A percentile compares a stretch with the other conserved stretches of the same genome.
These are phyloP conservation scores for Globisporangium cylindrosporum DNA, from an alignment of 352 stramenopile genomes.

Conservation along the genomic window DNA sequence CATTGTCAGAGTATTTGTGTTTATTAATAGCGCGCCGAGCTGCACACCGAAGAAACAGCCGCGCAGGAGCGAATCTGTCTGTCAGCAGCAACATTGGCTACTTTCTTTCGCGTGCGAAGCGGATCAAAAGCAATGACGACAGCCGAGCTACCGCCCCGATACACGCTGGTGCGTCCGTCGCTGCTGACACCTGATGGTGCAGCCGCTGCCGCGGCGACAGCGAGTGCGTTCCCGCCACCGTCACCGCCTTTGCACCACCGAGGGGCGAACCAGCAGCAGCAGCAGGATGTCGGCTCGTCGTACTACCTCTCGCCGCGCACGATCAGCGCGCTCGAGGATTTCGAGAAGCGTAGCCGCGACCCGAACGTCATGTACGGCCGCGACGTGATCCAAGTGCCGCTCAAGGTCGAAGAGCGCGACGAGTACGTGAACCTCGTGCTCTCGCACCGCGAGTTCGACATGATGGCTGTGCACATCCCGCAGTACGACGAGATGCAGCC, in stretches of 20 bases:
- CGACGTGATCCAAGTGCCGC: constrained; percentile 76
- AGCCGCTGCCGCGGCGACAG: neutral
- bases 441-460: constrained; percentile 75
- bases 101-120: neutral
- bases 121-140: constrained; percentile 6
- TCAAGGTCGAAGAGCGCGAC: constrained; percentile 38
- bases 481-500: constrained; percentile 68
- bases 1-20: neutral
- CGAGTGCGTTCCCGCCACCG: constrained; percentile 26
- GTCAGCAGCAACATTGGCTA: neutral
- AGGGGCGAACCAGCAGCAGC: constrained; percentile 12
- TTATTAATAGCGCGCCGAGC: neutral
- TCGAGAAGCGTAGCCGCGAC: constrained; percentile 21
- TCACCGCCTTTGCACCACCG: constrained; percentile 15
- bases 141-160: constrained; percentile 12
- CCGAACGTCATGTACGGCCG: constrained; percentile 55
- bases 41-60: neutral
- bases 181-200: constrained; percentile 15
- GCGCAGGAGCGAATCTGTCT: neutral
- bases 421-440: constrained; percentile 73
- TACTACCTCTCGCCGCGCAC: constrained; percentile 28
- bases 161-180: constrained; percentile 16
- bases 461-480: constrained; percentile 67
- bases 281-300: constrained; percentile 8
- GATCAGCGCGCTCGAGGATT: constrained; percentile 25